Conservation (phyloP, 129 eudicot species). For the Arctium lappa region DNA sequence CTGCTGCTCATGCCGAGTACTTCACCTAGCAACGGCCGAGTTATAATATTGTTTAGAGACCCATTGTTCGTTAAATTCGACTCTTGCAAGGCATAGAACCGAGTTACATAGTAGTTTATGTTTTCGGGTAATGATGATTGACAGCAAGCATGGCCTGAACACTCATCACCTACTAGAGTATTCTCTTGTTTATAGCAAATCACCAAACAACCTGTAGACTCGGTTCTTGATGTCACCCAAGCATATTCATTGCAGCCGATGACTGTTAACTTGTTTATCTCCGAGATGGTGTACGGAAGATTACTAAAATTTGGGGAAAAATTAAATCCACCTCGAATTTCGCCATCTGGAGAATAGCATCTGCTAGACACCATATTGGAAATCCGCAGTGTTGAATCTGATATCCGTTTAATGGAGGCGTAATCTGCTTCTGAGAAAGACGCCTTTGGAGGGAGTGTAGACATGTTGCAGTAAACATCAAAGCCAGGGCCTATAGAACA, state of each 20-base stretch:
- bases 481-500: slow-evolving; percentile 8
- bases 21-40: not conserved
- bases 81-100: not conserved
- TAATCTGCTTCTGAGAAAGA: not conserved
- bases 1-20: not conserved
- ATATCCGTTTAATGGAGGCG: not conserved
- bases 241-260: slow-evolving; percentile 40
- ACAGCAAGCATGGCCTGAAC: slow-evolving; percentile 42
- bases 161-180: slow-evolving; percentile 17
- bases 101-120: slow-evolving; percentile 24
- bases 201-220: slow-evolving; percentile 32
- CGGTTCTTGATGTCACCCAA: not conserved
- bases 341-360: not conserved
- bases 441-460: slow-evolving; percentile 9
- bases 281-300: slow-evolving; percentile 5
- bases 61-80: slow-evolving; percentile 15
- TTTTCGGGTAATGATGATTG: slow-evolving; percentile 1
- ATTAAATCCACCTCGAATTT: too few relatives aligned
- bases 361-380: not conserved
- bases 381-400: slow-evolving; percentile 5
- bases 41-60: not conserved
- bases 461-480: slow-evolving; percentile 17
- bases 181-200: slow-evolving; percentile 14
- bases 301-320: not conserved
- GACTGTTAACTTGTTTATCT: slow-evolving; percentile 25